Evolutionary conservation across 2,329 filamentous ascomycete species (phyloP).

Genomic region (Xylaria sp.): DNA sequence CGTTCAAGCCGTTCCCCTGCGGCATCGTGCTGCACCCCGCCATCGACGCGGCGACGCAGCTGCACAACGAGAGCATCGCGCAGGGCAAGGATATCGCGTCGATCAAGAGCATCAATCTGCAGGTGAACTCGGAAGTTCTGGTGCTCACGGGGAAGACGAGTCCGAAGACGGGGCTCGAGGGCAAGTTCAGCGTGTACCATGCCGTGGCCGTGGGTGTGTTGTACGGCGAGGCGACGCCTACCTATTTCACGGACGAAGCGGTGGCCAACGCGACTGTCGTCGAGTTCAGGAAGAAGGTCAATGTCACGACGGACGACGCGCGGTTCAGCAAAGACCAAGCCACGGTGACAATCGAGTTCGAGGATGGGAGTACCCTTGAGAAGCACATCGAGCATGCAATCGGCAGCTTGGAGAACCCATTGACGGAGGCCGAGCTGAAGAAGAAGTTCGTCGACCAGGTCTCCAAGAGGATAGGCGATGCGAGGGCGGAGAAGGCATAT

Average conservation of each 20-base stretch:
- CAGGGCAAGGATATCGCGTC: slow-evolving; percentile 35
- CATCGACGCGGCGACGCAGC: slow-evolving; percentile 57
- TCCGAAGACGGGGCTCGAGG: slow-evolving; percentile 56
- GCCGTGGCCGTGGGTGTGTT: slow-evolving; percentile 57
- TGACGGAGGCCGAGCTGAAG: slow-evolving; percentile 48
- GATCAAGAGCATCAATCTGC: slow-evolving; percentile 45
- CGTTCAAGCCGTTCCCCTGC: slow-evolving; percentile 63
- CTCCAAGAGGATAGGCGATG: slow-evolving; percentile 47
- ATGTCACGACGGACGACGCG: slow-evolving; percentile 50
- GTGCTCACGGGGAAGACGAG: slow-evolving; percentile 57
- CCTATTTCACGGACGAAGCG: slow-evolving; percentile 55
- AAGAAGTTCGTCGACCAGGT: slow-evolving; percentile 58
- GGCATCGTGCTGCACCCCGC: slow-evolving; percentile 62
- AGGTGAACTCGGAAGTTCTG: slow-evolving; percentile 58
- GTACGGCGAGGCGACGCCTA: slow-evolving; percentile 56
- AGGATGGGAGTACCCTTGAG: slow-evolving; percentile 43
- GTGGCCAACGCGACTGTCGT: slow-evolving; percentile 44
- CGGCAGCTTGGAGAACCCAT: slow-evolving; percentile 54
- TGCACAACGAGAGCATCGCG: slow-evolving; percentile 47
- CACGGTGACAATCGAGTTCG: slow-evolving; percentile 41
- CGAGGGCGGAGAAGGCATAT: slow-evolving; percentile 44
- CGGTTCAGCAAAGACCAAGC: slow-evolving; percentile 47
- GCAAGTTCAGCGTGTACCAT: slow-evolving; percentile 62
- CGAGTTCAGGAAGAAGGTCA: slow-evolving; percentile 50
- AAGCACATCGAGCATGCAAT: slow-evolving; percentile 57